Base-by-base conservation (phyloP, 257 asterid genomes). In the Solanum pimpinellifolium region DNA sequence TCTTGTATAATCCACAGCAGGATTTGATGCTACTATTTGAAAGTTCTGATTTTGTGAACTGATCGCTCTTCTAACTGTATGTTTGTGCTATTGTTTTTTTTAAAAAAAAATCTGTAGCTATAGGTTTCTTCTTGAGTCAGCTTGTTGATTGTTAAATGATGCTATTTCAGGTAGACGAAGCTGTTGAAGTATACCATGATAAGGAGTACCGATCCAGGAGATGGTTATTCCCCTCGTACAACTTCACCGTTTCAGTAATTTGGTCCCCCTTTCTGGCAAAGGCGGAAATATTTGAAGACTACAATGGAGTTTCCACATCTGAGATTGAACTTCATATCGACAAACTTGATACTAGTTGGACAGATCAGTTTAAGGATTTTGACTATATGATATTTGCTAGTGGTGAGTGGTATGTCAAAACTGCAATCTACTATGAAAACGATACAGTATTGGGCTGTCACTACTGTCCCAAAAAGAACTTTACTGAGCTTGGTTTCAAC, bases 191-290 rank as follows among this genome's bases (percentile, higher is more conserved):
- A 49, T 95, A 96, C 91, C 99, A 93, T 68, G 98, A 94, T 5
- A 91, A 91, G 87, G 86, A 44, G 21, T 92, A 89, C 95, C 93
- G 86, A 90, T 90, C 92, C 82, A 91, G 92, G 84, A 92, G 91
- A 90, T 96, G 99, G 99, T 27, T 91, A 83, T 94, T 96, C 90
- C 98, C 96, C 2, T 87, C 83, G 11, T 85, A 90, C 95, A 96
- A 94, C 88, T 90, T 95, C 49, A 94, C 95, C 0, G 39, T 96
- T 23, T 95, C 97, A 5, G 92, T 88, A 72, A 62, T 96, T 56
- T 96, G 99, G 99, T 91, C 98, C 42, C 99, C 99, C 35, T 92
- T 95, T 81, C 93, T 96, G 29, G 94, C 98, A 6, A 23, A 93
- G 74, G 98, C 98, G 12, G 92, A 89, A 81, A 93, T 92, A 83